Percentiles rank a stretch among this genome's conserved stretches.
These are phyloP conservation scores for Candida loeiensis DNA, from an alignment of 805 yeast species.

Conservation along the genomic window DNA sequence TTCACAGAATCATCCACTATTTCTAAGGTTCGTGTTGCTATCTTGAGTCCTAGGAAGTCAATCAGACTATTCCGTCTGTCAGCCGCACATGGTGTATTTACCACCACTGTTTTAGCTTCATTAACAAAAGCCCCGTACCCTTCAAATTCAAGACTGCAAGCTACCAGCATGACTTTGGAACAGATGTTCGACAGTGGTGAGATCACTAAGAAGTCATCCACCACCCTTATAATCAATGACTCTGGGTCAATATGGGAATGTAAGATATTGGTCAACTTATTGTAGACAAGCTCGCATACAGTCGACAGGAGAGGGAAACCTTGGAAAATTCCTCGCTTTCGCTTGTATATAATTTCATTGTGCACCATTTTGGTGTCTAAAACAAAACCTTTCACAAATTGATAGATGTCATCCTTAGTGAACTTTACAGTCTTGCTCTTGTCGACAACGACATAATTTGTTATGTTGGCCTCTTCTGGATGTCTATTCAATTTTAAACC, in stretches of 20 bases:
- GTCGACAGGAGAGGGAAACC: slow-evolving; percentile 76
- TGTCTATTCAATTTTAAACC: no score
- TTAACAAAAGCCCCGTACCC: slow-evolving; percentile 36
- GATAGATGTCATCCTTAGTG: slow-evolving; percentile 41
- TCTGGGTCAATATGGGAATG: slow-evolving; percentile 19
- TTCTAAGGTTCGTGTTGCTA: slow-evolving; percentile 20
- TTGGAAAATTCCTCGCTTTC: slow-evolving; percentile 75
- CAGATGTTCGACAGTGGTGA: slow-evolving; percentile 38
- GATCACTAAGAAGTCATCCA: slow-evolving; percentile 82
- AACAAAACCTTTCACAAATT: slow-evolving; percentile 50
- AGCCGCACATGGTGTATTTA: slow-evolving; percentile 10
- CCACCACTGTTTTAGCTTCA: slow-evolving; percentile 23
- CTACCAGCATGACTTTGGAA: slow-evolving; percentile 15
- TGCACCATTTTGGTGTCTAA: slow-evolving; percentile 43
- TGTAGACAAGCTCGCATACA: slow-evolving; percentile 72
- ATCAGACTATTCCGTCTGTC: background rate
- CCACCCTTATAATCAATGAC: slow-evolving; percentile 56
- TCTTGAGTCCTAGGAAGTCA: slow-evolving; percentile 31
- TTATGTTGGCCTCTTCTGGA: background rate
- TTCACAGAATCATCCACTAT: slow-evolving; percentile 6
- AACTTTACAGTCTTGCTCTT: slow-evolving; percentile 33
- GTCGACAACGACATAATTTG: slow-evolving; percentile 21
- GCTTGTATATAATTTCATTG: slow-evolving; percentile 32
- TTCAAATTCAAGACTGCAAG: slow-evolving; percentile 20
- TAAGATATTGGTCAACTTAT: slow-evolving; percentile 47